Percentiles rank a stretch among this genome's conserved stretches.
phyloP scores from a whole-genome alignment of 1,284 basidiomycete species.

The Fomes fomentarius region DNA sequence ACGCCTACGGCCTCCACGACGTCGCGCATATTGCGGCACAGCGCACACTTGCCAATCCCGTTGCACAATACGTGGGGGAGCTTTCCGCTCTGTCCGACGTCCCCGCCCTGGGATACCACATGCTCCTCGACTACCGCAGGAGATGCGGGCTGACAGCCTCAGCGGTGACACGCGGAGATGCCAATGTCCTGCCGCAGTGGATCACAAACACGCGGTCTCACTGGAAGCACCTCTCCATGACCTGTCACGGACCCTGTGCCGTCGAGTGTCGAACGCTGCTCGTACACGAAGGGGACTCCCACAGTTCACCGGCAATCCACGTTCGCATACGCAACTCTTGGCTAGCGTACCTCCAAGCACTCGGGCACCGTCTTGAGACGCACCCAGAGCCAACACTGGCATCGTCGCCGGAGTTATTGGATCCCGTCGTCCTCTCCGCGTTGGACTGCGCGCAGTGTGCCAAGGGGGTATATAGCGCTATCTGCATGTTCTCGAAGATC shows the following conservation, averaged over 20 bases:
- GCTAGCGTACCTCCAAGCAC: background rate
- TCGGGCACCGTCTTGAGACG: background rate
- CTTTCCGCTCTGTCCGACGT: background rate
- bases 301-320: too few species aligned
- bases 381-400: background rate
- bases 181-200: too few species aligned
- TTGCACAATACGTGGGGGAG: background rate
- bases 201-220: too few species aligned
- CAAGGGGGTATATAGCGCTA: too few species aligned
- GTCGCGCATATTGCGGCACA: conserved; percentile 4
- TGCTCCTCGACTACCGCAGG: background rate
- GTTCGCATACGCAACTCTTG: background rate
- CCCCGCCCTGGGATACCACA: background rate
- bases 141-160: background rate
- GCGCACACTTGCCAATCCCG: background rate
- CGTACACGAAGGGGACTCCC: too few species aligned
- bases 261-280: too few species aligned
- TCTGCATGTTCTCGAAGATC: too few species aligned
- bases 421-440: background rate
- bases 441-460: too few species aligned
- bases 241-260: too few species aligned
- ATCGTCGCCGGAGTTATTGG: background rate
- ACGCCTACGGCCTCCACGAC: conserved; percentile 26
- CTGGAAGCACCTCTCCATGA: too few species aligned
- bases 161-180: too few species aligned